Evolutionary conservation across 1,139 yeast genomes (phyloP).

Genomic region (Diutina rugosa): DNA sequence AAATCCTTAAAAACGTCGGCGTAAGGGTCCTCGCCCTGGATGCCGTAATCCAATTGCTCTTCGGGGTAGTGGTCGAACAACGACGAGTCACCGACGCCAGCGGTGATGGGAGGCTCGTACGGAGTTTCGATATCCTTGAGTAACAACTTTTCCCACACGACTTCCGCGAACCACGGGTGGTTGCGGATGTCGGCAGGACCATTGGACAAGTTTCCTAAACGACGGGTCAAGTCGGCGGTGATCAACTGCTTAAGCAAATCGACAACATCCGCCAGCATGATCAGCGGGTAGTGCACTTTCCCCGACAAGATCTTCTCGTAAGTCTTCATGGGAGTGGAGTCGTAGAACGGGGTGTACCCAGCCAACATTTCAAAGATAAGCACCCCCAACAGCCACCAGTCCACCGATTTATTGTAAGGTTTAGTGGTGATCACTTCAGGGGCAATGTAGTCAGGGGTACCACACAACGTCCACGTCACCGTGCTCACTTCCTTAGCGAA

Average conservation of each 20-base stretch:
- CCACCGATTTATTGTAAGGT: constrained; percentile 50
- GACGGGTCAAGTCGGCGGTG: constrained; percentile 40
- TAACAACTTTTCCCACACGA: constrained; percentile 45
- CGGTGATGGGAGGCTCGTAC: constrained; percentile 49
- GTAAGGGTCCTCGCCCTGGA: constrained; percentile 29
- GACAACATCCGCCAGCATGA: constrained; percentile 37
- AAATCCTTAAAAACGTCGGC: constrained; percentile 38
- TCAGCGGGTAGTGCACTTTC: constrained; percentile 36
- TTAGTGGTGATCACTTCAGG: constrained; percentile 52
- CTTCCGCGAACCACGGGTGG: constrained; percentile 49
- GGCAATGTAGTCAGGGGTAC: constrained; percentile 53
- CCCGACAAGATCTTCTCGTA: constrained; percentile 47
- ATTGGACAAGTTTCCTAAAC: constrained; percentile 45
- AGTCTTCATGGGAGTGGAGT: constrained; percentile 49
- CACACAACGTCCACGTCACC: constrained; percentile 50
- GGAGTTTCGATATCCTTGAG: constrained; percentile 51
- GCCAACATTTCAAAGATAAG: constrained; percentile 50
- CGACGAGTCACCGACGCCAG: constrained; percentile 54
- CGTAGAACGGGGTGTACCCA: constrained; percentile 51
- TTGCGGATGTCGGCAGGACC: constrained; percentile 45
- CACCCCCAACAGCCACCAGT: constrained; percentile 56
- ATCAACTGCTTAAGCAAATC: constrained; percentile 38
- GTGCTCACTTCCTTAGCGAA: constrained; percentile 50
- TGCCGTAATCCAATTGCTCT: constrained; percentile 43
- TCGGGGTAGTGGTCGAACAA: constrained; percentile 49